These are phyloP conservation scores for Isochrysis galbana DNA, from an alignment of 78 protist genomes.

Conservation along the genomic window DNA sequence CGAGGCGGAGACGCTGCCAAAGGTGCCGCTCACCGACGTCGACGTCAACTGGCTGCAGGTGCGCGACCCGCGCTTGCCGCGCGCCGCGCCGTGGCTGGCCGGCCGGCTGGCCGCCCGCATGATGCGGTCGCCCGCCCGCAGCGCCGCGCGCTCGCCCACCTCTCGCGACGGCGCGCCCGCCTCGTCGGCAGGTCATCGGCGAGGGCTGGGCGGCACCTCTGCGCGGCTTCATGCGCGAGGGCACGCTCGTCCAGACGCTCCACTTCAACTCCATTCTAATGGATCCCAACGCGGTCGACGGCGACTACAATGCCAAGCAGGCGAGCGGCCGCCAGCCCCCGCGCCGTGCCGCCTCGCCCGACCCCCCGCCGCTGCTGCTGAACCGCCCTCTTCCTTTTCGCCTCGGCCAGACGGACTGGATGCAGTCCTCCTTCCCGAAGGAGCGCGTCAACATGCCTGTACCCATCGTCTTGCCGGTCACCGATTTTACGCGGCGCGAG, in stretches of 20 bases:
- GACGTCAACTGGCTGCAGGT: conserved; percentile 53
- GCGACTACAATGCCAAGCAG: neutral
- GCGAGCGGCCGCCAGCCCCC: neutral
- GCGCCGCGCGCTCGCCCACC: too few relatives aligned
- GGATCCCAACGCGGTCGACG: conserved; percentile 13
- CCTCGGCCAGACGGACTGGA: neutral
- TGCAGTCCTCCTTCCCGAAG: neutral
- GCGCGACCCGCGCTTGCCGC: too few relatives aligned
- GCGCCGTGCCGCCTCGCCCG: too few relatives aligned
- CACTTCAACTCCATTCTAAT: conserved; percentile 47
- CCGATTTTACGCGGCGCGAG: neutral
- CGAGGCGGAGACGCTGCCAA: conserved; percentile 17
- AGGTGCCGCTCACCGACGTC: conserved; percentile 29
- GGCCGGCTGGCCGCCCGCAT: too few relatives aligned
- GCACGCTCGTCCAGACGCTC: conserved; percentile 42
- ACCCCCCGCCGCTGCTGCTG: too few relatives aligned
- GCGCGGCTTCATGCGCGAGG: conserved; percentile 56
- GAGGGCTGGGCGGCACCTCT: conserved; percentile 66
- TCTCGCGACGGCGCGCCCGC: too few relatives aligned
- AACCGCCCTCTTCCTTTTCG: too few relatives aligned
- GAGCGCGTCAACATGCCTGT: conserved; percentile 33
- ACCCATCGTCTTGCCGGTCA: conserved; percentile 40
- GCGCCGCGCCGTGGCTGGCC: too few relatives aligned
- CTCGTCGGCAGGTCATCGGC: conserved; percentile 52
- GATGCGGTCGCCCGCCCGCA: too few relatives aligned